Evolutionary conservation across 1,284 basidiomycete species (phyloP).

Genomic region (Bondarzewia mesenterica): DNA sequence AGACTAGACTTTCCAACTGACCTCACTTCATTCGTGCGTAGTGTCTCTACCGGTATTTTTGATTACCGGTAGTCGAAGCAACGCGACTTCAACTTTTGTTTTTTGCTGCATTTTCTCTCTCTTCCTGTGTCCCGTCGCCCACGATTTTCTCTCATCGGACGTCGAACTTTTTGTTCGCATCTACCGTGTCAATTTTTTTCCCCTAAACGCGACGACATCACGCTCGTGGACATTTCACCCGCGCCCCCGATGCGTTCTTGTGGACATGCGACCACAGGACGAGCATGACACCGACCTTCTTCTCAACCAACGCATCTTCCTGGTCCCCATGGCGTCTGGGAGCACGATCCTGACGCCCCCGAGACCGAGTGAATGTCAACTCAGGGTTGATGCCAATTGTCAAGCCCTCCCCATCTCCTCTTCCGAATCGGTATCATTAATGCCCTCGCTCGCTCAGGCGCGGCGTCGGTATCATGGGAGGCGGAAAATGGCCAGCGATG

Average conservation of each 20-base stretch:
- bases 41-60: too few species aligned
- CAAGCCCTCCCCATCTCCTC: conserved; percentile 8
- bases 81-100: conserved; percentile 49
- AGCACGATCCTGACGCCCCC: conserved; percentile 46
- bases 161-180: conserved; percentile 47
- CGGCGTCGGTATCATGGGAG: conserved; percentile 58
- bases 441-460: too few species aligned
- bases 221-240: conserved; percentile 54
- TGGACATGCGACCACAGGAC: too few species aligned
- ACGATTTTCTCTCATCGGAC: conserved; percentile 75
- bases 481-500: conserved; percentile 37
- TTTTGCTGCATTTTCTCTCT: not conserved
- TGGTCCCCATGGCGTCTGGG: conserved; percentile 73
- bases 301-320: conserved; percentile 60
- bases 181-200: not conserved
- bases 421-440: conserved; percentile 1
- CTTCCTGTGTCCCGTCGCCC: conserved; percentile 32
- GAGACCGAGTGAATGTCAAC: conserved; percentile 37
- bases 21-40: too few species aligned
- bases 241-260: conserved; percentile 35
- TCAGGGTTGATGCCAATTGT: conserved; percentile 13
- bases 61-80: too few species aligned
- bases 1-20: conserved; percentile 61
- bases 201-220: not conserved
- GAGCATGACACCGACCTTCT: conserved; percentile 56